Evolutionary conservation across 768 basidiomycete species (phyloP).

Genomic region (Cantharellus anzutake): DNA sequence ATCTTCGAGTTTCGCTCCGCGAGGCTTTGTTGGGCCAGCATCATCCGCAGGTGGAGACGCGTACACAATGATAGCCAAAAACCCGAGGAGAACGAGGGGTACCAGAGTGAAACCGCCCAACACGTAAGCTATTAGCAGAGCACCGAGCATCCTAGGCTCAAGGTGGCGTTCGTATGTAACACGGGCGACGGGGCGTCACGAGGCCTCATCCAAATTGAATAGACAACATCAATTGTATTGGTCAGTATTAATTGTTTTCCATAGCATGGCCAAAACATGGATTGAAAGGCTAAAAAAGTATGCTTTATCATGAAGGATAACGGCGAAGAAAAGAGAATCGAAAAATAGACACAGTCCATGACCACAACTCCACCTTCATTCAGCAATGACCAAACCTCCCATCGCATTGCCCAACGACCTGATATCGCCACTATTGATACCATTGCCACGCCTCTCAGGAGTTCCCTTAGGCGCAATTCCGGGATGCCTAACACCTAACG

Average conservation of each 20-base stretch:
- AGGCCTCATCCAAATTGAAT: too few species aligned
- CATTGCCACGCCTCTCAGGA: constrained; percentile 14
- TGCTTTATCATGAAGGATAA: background rate
- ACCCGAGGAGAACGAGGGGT: constrained; percentile 44
- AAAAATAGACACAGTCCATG: background rate
- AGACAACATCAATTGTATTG: background rate
- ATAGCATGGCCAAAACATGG: background rate
- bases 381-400: constrained; percentile 53
- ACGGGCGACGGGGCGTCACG: background rate
- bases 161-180: background rate
- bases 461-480: constrained; percentile 33
- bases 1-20: constrained; percentile 16
- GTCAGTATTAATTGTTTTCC: background rate
- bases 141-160: background rate
- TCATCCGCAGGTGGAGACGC: constrained; percentile 69
- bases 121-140: constrained; percentile 53
- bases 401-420: constrained; percentile 43
- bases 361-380: constrained; percentile 20
- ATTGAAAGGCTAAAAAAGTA: background rate
- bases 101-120: constrained; percentile 82
- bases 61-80: constrained; percentile 50
- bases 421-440: constrained; percentile 25
- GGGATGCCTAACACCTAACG: constrained; percentile 69
- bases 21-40: constrained; percentile 24
- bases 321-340: background rate